These are phyloP conservation scores for Skeletonema tropicum DNA, from an alignment of 108 stramenopile species.

Conservation along the genomic window DNA sequence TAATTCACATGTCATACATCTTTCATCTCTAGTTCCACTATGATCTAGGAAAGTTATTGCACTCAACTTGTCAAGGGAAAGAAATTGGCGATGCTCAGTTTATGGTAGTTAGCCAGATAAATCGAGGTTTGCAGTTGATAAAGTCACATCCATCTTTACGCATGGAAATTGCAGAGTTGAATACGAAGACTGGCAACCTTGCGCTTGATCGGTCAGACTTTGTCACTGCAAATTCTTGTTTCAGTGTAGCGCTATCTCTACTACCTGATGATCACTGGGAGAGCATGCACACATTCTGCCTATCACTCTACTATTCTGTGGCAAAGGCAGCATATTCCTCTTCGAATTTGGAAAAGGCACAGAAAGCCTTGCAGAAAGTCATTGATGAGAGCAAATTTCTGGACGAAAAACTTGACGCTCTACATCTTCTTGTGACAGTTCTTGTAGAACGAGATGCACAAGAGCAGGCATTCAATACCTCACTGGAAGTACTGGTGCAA, in stretches of 20 bases:
- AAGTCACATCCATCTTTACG: conserved; percentile 4
- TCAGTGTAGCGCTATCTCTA: not conserved
- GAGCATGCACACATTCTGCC: not conserved
- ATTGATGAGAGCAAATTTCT: conserved; percentile 13
- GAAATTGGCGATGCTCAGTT: not conserved
- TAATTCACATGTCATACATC: not conserved
- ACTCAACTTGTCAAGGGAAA: not conserved
- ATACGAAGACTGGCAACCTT: conserved; percentile 19
- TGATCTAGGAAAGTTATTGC: conserved; percentile 1
- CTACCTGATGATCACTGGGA: conserved; percentile 3
- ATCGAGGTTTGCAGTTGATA: conserved; percentile 1
- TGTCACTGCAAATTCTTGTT: conserved; percentile 8
- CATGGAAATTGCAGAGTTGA: conserved; percentile 21
- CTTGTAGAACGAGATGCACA: not conserved
- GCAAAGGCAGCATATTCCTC: conserved; percentile 14
- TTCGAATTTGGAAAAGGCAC: conserved; percentile 21
- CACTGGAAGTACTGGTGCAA: conserved; percentile 24
- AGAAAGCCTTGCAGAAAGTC: conserved; percentile 13
- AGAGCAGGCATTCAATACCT: conserved; percentile 7
- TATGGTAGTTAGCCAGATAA: not conserved
- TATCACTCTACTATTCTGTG: not conserved
- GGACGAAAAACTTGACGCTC: conserved; percentile 31
- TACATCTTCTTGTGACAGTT: conserved; percentile 12
- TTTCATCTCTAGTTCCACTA: conserved; percentile 3
- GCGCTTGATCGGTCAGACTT: conserved; percentile 14